These are phyloP conservation scores for Microthlaspi erraticum DNA, from an alignment of 345 rosid genomes.

Conservation along the genomic window DNA sequence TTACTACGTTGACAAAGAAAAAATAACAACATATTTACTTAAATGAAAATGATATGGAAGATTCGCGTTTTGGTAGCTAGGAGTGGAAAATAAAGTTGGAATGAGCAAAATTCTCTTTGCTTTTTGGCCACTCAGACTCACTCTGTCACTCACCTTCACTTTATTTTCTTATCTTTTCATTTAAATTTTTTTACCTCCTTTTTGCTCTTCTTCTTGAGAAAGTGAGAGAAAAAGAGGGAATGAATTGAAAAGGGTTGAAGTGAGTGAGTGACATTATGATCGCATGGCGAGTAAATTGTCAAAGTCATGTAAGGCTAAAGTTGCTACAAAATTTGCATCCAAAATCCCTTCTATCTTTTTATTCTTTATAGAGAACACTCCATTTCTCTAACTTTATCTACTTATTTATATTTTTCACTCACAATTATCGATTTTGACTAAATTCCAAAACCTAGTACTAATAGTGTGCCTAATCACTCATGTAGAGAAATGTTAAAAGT, in stretches of 20 bases:
- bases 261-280: conserved; percentile 46
- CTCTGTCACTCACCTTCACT: conserved; percentile 38
- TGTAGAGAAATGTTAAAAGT: too few relatives aligned
- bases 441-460: neutral
- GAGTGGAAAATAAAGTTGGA: conserved; percentile 41
- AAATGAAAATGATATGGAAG: conserved; percentile 29
- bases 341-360: conserved; percentile 18
- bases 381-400: conserved; percentile 3
- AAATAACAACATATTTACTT: neutral
- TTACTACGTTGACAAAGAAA: conserved; percentile 16
- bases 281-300: conserved; percentile 42
- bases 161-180: conserved; percentile 22
- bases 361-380: conserved; percentile 33
- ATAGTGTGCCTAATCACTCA: neutral
- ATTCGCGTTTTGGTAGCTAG: conserved; percentile 32
- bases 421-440: neutral
- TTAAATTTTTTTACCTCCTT: conserved; percentile 16
- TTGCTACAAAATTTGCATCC: conserved; percentile 28
- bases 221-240: conserved; percentile 35
- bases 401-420: neutral
- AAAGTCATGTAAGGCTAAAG: conserved; percentile 46
- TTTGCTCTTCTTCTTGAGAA: conserved; percentile 26
- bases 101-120: conserved; percentile 43
- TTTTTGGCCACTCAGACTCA: conserved; percentile 43
- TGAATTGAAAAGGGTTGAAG: conserved; percentile 39